Evolutionary conservation across 108 stramenopile species (phyloP), one percentile per base, ranked within the genome.

Genomic region (Conticribra guillardii): DNA sequence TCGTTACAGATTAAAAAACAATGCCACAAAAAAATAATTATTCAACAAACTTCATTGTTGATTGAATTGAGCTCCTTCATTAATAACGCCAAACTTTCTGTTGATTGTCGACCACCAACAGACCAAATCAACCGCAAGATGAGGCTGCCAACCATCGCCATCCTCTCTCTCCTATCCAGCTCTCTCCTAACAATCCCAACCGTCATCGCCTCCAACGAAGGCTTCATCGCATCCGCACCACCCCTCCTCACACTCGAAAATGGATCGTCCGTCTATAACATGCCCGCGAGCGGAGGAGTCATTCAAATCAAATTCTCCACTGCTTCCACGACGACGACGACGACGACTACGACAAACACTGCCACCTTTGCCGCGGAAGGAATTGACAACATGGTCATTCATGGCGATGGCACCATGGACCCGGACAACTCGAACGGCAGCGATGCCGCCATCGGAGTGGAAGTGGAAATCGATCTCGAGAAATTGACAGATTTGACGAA

Each of bases 401-500:
- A 49, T 23, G 47, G 26, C 1, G 47, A 27, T 8, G 24, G 9
- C 14, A 28, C 44, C 9, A 8, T 16, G 5, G 61, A 62, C 7
- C 4, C 52, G 14, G 52, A 53, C 19, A 22, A 37, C 26, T n/a
- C n/a, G n/a, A n/a, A n/a, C 37, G 37, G 37, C 11, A 41, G 37
- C 37, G 37, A 41, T 11, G 37, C 5, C 37, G 37, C 5, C 37
- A 62, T 4, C 47, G 61, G 47, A 49, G 26, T 49, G 27, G 61
- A 62, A 62, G 61, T 62, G 27, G 61, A 62, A 23, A 19, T 62
- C 2, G n/a, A n/a, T 49, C 61, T 46, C 44, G 46, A 28, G 45
- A 47, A 3, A 3, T 49, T 23, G 37, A 9, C 37, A 11, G 46
- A 26, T 18, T 26, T 62, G 3, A 24, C 33, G 4, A 48, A 46